phyloP scores from a whole-genome alignment of 257 asterid species.

The Fraxinus cuspidata region DNA sequence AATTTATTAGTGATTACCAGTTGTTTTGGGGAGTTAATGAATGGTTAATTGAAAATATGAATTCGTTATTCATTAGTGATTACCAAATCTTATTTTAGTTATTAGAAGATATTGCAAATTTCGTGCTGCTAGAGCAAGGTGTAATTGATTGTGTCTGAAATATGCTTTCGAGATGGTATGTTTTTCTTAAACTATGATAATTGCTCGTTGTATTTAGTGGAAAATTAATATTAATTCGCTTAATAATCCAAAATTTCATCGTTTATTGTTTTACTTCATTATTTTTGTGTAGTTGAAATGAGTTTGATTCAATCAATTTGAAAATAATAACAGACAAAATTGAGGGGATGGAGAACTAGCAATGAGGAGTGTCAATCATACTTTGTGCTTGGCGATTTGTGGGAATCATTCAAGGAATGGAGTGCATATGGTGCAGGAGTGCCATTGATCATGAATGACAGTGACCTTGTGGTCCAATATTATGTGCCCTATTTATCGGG shows the following conservation, averaged over 20 bases:
- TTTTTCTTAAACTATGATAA: neutral
- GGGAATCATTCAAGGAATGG: conserved; percentile 97
- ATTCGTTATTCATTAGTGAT: neutral
- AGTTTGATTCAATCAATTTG: conserved; percentile 14
- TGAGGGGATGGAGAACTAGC: conserved; percentile 70
- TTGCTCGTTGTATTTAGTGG: neutral
- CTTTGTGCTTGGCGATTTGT: conserved; percentile 78
- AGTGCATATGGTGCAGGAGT: conserved; percentile 98
- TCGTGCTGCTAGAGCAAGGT: neutral
- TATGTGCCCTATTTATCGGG: conserved; percentile 93
- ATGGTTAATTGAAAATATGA: neutral
- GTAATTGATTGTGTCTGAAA: neutral
- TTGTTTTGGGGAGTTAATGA: neutral
- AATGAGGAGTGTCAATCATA: conserved; percentile 64
- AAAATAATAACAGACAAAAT: conserved; percentile 52
- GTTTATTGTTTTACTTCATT: neutral
- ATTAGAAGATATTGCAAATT: neutral
- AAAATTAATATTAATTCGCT: neutral
- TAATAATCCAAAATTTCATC: neutral
- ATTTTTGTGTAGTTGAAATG: neutral
- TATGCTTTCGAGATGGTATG: neutral
- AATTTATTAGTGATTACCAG: too few species aligned
- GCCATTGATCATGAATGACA: conserved; percentile 74
- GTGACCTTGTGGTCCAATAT: conserved; percentile 72
- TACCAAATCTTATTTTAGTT: neutral